Evolutionary conservation across 1,284 basidiomycete genomes (phyloP), one percentile per base, ranked within the genome.

Genomic region (Microbotryum intermedium): DNA sequence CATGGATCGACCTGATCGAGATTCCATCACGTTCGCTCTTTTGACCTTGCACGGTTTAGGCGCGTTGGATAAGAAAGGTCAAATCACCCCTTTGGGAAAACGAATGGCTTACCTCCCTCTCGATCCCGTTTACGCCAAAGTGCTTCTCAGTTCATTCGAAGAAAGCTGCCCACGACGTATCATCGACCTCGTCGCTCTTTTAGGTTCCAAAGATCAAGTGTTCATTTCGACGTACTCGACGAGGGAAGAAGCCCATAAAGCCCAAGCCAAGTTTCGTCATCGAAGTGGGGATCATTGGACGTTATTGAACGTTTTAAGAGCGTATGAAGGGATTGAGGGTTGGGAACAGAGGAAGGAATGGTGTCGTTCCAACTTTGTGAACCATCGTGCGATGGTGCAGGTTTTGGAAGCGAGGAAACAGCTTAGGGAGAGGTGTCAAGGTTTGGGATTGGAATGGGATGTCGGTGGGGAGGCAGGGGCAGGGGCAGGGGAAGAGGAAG

Each of bases 41-140:
- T 83, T 85, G 71, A 84, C 83, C 0, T 80, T 95, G 10, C 86
- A 82, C 73, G 77, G 88, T 2, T 79, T 93, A 3, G 83, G 83
- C 10, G 90, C 90, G 3, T 76, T 93, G 52, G 81, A 86, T 68
- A 34, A 59, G 16, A 52, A 60, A 8, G 78, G 80, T 39, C 78
- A 78, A 29, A 79, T 94, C 54, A 93, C 90, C 0, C 71, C 77
- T 0, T 74, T 86, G 3, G 91, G 91, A 4, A 79, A 82, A 1
- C 77, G 83, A 59, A 92, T 95, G 86, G 85, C 90, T 6, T 74
- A 78, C 18, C 87, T 91, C 70, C 91, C 91, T 1, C 80, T 93
- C 8, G 89, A 93, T 65, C 90, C 91, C 0, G 78, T 83, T n/a
- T 81, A 86, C 62, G 82, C 90, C 1, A 83, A 88, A 21, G 82